phyloP scores from a whole-genome alignment of 2,329 filamentous ascomycete species.

The Fusarium fujikuroi region DNA sequence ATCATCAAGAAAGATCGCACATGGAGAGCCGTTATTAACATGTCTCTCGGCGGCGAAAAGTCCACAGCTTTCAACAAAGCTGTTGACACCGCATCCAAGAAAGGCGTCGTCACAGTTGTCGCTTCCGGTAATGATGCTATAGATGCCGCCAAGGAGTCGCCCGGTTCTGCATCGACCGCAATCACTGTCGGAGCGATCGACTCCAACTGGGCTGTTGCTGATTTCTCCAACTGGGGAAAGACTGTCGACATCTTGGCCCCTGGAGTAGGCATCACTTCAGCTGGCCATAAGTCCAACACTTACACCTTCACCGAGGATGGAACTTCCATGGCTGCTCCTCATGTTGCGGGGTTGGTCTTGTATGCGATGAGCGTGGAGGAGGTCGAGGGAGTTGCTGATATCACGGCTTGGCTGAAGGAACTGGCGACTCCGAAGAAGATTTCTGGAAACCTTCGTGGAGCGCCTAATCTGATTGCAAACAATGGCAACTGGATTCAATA shows the following conservation, averaged over 20 bases:
- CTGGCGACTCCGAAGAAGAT: constrained; percentile 3
- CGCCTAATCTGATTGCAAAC: constrained; percentile 19
- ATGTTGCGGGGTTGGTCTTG: constrained; percentile 62
- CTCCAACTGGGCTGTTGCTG: constrained; percentile 47
- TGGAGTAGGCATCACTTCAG: constrained; percentile 54
- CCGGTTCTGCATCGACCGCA: constrained; percentile 38
- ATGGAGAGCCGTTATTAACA: constrained; percentile 54
- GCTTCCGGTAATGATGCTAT: constrained; percentile 40
- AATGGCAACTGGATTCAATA: constrained; percentile 8
- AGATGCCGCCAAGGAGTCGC: constrained; percentile 28
- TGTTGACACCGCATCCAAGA: constrained; percentile 36
- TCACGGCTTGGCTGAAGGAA: constrained; percentile 5
- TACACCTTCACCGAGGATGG: constrained; percentile 51
- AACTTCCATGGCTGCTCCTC: constrained; percentile 65
- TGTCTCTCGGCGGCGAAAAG: constrained; percentile 52
- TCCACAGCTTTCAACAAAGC: constrained; percentile 27
- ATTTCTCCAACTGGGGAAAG: constrained; percentile 59
- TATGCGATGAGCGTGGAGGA: constrained; percentile 47
- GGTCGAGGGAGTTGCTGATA: constrained; percentile 4
- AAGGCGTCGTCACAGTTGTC: constrained; percentile 53
- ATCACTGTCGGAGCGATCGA: constrained; percentile 48
- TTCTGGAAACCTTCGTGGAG: background rate
- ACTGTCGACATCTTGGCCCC: constrained; percentile 59
- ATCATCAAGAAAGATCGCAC: constrained; percentile 44
- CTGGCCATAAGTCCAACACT: constrained; percentile 48